A percentile compares a stretch with the other conserved stretches of the same genome.
Evolutionary conservation across 805 yeast genomes (phyloP).

Genomic region (Yamadazyma ubonensis): DNA sequence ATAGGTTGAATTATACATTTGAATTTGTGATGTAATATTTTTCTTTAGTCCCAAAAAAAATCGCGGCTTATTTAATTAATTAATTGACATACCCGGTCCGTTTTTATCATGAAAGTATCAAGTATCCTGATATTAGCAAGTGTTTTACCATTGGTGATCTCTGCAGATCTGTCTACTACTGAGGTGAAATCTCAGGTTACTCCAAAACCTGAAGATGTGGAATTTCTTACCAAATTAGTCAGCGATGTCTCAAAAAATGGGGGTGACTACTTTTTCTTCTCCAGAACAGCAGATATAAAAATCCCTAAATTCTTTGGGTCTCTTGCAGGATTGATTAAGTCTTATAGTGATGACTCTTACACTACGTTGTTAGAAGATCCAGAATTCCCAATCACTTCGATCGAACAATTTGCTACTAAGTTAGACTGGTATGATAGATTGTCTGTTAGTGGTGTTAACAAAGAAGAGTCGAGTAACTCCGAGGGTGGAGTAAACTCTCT

Average conservation of each 20-base stretch:
- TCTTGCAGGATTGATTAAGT: slow-evolving; percentile 28
- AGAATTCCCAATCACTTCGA: slow-evolving; percentile 21
- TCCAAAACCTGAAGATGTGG: slow-evolving; percentile 18
- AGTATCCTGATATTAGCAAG: not conserved
- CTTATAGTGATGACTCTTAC: slow-evolving; percentile 37
- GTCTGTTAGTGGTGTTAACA: slow-evolving; percentile 12
- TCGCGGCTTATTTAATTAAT: not conserved
- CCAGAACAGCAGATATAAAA: slow-evolving; percentile 23
- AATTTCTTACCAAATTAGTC: slow-evolving; percentile 38
- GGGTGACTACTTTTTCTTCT: slow-evolving; percentile 26
- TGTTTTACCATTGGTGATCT: not conserved
- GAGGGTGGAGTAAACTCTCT: not conserved
- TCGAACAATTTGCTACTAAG: slow-evolving; percentile 32
- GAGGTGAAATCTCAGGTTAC: not conserved
- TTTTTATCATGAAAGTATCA: not conserved
- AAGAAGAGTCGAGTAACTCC: not conserved
- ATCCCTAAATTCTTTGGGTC: slow-evolving; percentile 29
- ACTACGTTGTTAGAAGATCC: slow-evolving; percentile 34
- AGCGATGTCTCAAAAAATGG: slow-evolving; percentile 28
- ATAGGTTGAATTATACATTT: not conserved
- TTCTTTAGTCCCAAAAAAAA: not conserved
- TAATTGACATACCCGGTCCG: not conserved
- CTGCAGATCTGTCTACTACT: slow-evolving; percentile 1
- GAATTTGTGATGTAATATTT: not conserved
- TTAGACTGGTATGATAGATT: slow-evolving; percentile 37